Percentiles rank a stretch among this genome's conserved stretches.
Conservation (phyloP, 768 basidiomycete species). For the Dendrothele bispora region DNA sequence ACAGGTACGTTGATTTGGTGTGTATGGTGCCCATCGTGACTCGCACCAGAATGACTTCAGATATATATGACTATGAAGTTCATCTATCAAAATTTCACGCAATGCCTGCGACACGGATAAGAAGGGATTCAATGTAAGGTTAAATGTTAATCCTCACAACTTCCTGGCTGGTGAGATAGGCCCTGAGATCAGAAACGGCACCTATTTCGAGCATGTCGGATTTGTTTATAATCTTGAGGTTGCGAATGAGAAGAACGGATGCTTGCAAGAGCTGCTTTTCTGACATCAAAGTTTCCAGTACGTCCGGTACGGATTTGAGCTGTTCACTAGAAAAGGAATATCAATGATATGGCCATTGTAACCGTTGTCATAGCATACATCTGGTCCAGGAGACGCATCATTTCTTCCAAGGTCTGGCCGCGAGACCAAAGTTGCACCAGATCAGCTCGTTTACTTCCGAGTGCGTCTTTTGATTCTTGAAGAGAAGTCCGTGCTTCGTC, state of each 20-base stretch:
- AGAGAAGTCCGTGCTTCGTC: slow-evolving; percentile 67
- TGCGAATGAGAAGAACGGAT: slow-evolving; percentile 80
- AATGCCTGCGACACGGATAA: slow-evolving; percentile 67
- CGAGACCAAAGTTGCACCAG: slow-evolving; percentile 88
- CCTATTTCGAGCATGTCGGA: slow-evolving; percentile 94
- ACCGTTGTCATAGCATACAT: slow-evolving; percentile 65
- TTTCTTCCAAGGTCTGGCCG: slow-evolving; percentile 91
- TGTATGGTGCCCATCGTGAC: slow-evolving; percentile 84
- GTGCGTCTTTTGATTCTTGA: slow-evolving; percentile 74
- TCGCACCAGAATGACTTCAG: slow-evolving; percentile 97
- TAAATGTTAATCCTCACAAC: slow-evolving; percentile 56
- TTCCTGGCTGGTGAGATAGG: slow-evolving; percentile 86
- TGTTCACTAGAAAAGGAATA: slow-evolving; percentile 61
- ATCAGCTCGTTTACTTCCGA: slow-evolving; percentile 83
- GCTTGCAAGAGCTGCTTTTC: slow-evolving; percentile 93
- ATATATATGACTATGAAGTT: slow-evolving; percentile 96
- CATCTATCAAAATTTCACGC: slow-evolving; percentile 91
- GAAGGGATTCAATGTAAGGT: too few species aligned
- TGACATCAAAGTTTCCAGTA: slow-evolving; percentile 90
- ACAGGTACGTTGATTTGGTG: slow-evolving; percentile 77
- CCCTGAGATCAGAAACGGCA: slow-evolving; percentile 85
- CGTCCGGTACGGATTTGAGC: slow-evolving; percentile 87
- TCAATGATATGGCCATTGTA: slow-evolving; percentile 11
- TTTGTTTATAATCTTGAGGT: slow-evolving; percentile 88
- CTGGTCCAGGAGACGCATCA: slow-evolving; percentile 91